Evolutionary conservation across 176 grass and related monocot species (phyloP), one percentile per base, ranked within the genome.

Genomic region (Eragrostis nindensis): DNA sequence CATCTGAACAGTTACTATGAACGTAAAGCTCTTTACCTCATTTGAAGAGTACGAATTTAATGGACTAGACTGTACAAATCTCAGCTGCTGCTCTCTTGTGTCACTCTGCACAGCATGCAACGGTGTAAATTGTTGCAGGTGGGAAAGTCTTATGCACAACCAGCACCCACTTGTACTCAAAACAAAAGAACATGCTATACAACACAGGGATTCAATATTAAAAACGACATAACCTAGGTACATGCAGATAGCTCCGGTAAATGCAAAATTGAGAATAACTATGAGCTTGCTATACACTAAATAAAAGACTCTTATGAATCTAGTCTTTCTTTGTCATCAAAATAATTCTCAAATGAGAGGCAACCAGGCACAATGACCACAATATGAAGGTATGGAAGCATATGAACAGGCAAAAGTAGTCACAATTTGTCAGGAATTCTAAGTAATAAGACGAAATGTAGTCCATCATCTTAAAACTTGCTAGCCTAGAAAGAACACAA

Each of bases 31-130:
- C 19, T 71, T 22, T 91, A 95, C 95, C 86, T 98, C 92, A 77
- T 87, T 93, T 11, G 84, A 77, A 68, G 81, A 67, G 68, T 91
- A 89, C 65, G 90, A 93, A 75, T 83, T 89, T 84, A 93, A 73
- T 59, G 90, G 88, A 80, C 76, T 89, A 16, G 88, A 82, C 30
- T 89, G 75, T 24, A 78, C 81, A 89, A 98, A 95, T 83, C 92
- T 95, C 72, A 93, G 71, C 15, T 79, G 83, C 66, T 98, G 92
- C 60, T 93, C 95, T 95, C 90, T 95, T 50, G 81, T 32, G 46
- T 88, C 86, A 73, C 65, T 76, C 95, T 98, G 86, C 75, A 70
- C 5, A 45, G 52, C 24, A 64, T 48, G 29, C 22, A 63, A 75
- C 29, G 70, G 70, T 5, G 9, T 18, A 85, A 63, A 88, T 68